Evolutionary conservation across 208 protist species (phyloP).

Genomic region (Trypanosoma avium): DNA sequence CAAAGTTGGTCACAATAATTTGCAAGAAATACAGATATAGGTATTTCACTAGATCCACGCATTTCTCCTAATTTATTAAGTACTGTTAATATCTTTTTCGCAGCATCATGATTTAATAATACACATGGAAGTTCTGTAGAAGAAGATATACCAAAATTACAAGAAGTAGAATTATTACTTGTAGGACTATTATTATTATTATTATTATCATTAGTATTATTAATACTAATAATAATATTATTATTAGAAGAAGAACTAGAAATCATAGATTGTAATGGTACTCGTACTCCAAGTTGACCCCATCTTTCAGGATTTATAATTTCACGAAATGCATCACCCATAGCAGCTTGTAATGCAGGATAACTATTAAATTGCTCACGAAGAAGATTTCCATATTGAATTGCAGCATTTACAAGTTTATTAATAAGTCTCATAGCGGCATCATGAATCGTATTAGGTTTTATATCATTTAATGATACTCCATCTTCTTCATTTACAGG

Average conservation of each 20-base stretch:
- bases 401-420: slow-evolving; percentile 32
- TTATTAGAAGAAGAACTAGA: too few relatives aligned
- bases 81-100: slow-evolving; percentile 29
- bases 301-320: slow-evolving; percentile 51
- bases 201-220: too few relatives aligned
- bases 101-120: slow-evolving; percentile 51
- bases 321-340: slow-evolving; percentile 52
- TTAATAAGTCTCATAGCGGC: slow-evolving; percentile 21
- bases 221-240: too few relatives aligned
- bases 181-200: too few relatives aligned
- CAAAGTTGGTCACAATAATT: slow-evolving; percentile 46
- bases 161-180: too few relatives aligned
- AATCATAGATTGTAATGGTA: slow-evolving; percentile 30
- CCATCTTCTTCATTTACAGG: neutral
- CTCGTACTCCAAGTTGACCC: slow-evolving; percentile 30
- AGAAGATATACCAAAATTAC: slow-evolving; percentile 24
- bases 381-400: slow-evolving; percentile 41
- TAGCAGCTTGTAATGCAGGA: slow-evolving; percentile 34
- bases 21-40: slow-evolving; percentile 41
- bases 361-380: slow-evolving; percentile 36
- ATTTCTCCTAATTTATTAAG: slow-evolving; percentile 22
- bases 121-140: slow-evolving; percentile 8
- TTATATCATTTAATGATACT: neutral
- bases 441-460: neutral
- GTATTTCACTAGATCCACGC: slow-evolving; percentile 2